Percentiles rank a stretch among this genome's conserved stretches.
Evolutionary conservation across 768 basidiomycete species (phyloP).

Genomic region (Phaeotremella fagi): DNA sequence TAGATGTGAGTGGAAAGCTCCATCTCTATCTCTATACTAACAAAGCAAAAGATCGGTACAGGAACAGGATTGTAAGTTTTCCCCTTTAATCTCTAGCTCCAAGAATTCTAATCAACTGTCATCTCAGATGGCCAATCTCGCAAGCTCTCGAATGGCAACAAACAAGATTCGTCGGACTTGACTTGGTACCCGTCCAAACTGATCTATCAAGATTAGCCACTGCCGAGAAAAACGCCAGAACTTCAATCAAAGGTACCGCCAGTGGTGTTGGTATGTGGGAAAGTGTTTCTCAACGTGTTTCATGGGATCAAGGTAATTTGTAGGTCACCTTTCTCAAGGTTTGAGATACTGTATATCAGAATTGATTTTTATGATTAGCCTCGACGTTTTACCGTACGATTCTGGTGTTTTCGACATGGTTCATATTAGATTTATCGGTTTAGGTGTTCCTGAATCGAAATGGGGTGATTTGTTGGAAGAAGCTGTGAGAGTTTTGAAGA

Average conservation of each 20-base stretch:
- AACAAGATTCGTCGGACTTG: conserved; percentile 41
- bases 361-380: conserved; percentile 11
- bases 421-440: conserved; percentile 40
- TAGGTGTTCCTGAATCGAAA: conserved; percentile 41
- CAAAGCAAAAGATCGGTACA: conserved; percentile 33
- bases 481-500: conserved; percentile 36
- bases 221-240: conserved; percentile 17
- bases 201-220: conserved; percentile 27
- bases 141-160: conserved; percentile 37
- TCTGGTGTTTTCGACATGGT: conserved; percentile 46
- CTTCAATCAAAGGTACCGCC: conserved; percentile 4
- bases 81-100: background rate
- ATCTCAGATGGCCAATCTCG: conserved; percentile 38
- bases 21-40: background rate
- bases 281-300: conserved; percentile 29
- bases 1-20: conserved; percentile 32
- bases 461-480: conserved; percentile 43
- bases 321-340: conserved; percentile 15
- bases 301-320: conserved; percentile 44
- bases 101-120: too few species aligned
- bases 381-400: conserved; percentile 44
- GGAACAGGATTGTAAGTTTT: conserved; percentile 28
- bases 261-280: conserved; percentile 27
- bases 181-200: conserved; percentile 36
- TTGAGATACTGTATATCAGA: background rate